phyloP scores from a whole-genome alignment of 768 basidiomycete species.

The Suillus hirtellus region DNA sequence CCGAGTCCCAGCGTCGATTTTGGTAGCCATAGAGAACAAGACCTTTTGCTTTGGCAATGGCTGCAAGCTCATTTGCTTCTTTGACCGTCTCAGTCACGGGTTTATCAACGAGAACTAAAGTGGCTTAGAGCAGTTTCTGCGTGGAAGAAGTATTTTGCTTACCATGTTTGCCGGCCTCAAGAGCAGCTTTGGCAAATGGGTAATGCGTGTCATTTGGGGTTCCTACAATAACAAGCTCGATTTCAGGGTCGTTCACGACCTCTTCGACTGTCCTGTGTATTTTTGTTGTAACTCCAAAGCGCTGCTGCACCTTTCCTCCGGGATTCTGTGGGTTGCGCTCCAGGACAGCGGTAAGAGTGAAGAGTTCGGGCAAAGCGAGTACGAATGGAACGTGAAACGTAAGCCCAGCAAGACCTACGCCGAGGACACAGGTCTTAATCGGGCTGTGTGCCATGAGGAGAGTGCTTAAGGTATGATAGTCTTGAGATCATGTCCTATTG shows the following conservation, averaged over 20 bases:
- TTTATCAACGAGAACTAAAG: conserved; percentile 75
- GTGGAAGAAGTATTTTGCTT: conserved; percentile 15
- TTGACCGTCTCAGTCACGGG: conserved; percentile 63
- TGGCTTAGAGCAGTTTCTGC: conserved; percentile 3
- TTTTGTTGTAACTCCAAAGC: conserved; percentile 58
- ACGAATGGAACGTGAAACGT: conserved; percentile 85
- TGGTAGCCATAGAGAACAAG: conserved; percentile 72
- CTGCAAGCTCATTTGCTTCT: conserved; percentile 61
- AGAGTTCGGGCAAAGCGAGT: conserved; percentile 66
- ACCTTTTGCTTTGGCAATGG: conserved; percentile 57
- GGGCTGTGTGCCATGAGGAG: conserved; percentile 35
- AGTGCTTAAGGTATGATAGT: background rate
- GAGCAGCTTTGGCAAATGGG: conserved; percentile 58
- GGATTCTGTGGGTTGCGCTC: conserved; percentile 64
- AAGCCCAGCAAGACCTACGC: conserved; percentile 72
- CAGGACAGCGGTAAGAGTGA: conserved; percentile 72
- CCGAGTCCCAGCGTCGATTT: conserved; percentile 78
- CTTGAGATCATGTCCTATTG: background rate
- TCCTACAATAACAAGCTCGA: conserved; percentile 68
- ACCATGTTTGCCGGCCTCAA: conserved; percentile 77
- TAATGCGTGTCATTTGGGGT: conserved; percentile 80
- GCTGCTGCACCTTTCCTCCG: conserved; percentile 64
- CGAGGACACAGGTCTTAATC: conserved; percentile 71
- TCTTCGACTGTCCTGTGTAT: conserved; percentile 62
- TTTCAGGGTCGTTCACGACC: conserved; percentile 59